Percentiles rank a stretch among this genome's conserved stretches.
These are phyloP conservation scores for Pholiota microspora DNA, from an alignment of 768 basidiomycete species.

Conservation along the genomic window DNA sequence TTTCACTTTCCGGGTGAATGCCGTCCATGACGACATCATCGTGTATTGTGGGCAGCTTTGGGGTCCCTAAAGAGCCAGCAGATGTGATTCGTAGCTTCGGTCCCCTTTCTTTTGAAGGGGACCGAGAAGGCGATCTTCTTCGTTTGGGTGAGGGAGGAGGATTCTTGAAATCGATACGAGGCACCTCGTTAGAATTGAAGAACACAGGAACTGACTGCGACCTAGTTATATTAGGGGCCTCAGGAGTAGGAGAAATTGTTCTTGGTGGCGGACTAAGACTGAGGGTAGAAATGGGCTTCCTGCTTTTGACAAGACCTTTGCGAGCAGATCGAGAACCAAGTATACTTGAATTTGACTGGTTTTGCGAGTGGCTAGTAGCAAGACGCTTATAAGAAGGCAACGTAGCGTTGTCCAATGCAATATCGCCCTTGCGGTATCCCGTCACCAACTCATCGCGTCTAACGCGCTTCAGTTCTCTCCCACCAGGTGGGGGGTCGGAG, in stretches of 20 bases:
- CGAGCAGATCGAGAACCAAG: slow-evolving; percentile 18
- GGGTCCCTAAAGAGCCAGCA: slow-evolving; percentile 9
- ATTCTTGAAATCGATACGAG: slow-evolving; percentile 42
- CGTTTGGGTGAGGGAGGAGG: slow-evolving; percentile 40
- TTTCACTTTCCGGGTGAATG: neutral
- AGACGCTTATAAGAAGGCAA: neutral
- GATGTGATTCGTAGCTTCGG: slow-evolving; percentile 29
- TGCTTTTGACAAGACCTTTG: slow-evolving; percentile 23
- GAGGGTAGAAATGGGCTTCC: slow-evolving; percentile 26
- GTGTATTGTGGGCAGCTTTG: slow-evolving; percentile 22
- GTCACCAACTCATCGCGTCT: slow-evolving; percentile 25
- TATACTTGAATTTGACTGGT: slow-evolving; percentile 32
- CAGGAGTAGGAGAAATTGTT: slow-evolving; percentile 15
- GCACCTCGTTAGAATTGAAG: slow-evolving; percentile 24
- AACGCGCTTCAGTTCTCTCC: slow-evolving; percentile 34
- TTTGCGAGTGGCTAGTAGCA: slow-evolving; percentile 28
- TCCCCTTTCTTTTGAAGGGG: slow-evolving; percentile 41
- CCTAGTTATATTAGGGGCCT: slow-evolving; percentile 28
- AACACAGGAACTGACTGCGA: slow-evolving; percentile 48
- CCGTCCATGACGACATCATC: slow-evolving; percentile 21
- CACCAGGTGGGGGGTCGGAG: slow-evolving; percentile 24
- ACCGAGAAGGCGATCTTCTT: slow-evolving; percentile 35
- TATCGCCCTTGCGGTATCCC: slow-evolving; percentile 13
- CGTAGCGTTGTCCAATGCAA: slow-evolving; percentile 13
- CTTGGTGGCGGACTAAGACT: slow-evolving; percentile 20